Percentiles rank a stretch among this genome's conserved stretches.
Conservation (phyloP, 129 eudicot species). For the Calendula officinalis region DNA sequence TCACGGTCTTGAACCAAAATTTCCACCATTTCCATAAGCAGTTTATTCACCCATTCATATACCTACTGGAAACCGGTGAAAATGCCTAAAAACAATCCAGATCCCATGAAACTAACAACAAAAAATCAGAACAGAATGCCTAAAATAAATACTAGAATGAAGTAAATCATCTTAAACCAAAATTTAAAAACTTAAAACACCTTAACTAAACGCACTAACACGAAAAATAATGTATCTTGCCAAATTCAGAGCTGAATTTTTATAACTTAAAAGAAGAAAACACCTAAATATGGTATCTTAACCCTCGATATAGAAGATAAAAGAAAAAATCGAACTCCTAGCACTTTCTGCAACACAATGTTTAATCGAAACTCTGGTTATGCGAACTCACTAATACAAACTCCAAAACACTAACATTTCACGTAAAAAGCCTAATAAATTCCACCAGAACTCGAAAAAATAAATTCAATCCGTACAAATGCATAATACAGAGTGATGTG, state of each 20-base stretch:
- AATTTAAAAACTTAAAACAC: not conserved
- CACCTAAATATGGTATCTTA: too few relatives aligned
- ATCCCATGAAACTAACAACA: slow-evolving; percentile 13
- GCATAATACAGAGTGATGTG: not conserved
- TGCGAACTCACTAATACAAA: too few relatives aligned
- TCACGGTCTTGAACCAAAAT: too few relatives aligned
- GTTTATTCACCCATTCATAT: not conserved
- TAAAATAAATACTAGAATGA: not conserved
- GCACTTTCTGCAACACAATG: too few relatives aligned
- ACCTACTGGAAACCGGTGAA: not conserved
- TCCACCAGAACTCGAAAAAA: slow-evolving; percentile 8
- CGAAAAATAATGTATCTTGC: not conserved
- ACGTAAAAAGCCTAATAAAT: slow-evolving; percentile 2
- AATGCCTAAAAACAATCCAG: slow-evolving; percentile 11
- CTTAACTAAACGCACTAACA: not conserved
- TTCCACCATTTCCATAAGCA: not conserved
- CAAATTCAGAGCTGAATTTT: not conserved
- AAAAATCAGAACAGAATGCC: not conserved
- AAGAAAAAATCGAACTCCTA: too few relatives aligned
- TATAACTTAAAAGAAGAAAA: too few relatives aligned
- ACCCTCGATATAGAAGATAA: too few relatives aligned
- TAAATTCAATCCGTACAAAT: not conserved
- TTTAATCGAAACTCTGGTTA: too few relatives aligned
- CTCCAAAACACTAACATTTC: not conserved
- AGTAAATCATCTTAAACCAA: not conserved